Percentiles rank a stretch among this genome's conserved stretches.
Conservation (phyloP, 1,284 basidiomycete species). For the Papiliotrema flavescens region DNA sequence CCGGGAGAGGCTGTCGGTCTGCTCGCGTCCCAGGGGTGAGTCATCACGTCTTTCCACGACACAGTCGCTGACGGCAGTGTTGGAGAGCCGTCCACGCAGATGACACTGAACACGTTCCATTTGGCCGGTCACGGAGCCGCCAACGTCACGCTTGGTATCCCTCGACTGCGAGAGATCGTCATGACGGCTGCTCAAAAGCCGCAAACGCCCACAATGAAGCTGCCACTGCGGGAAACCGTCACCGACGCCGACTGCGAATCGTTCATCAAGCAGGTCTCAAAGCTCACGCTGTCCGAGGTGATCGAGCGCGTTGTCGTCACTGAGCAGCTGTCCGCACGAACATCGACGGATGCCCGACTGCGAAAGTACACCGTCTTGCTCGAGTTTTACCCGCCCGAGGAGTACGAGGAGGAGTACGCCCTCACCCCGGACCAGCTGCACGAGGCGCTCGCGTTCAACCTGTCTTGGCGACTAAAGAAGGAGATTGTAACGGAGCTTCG, state of each 20-base stretch:
- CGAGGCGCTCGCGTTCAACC: conserved; percentile 66
- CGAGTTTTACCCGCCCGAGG: conserved; percentile 78
- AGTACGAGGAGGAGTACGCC: conserved; percentile 84
- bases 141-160: conserved; percentile 98
- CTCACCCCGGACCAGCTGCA: conserved; percentile 72
- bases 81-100: conserved; percentile 98
- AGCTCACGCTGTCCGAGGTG: conserved; percentile 82
- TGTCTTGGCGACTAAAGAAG: conserved; percentile 79
- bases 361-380: conserved; percentile 81
- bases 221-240: conserved; percentile 62
- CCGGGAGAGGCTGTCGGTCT: conserved; percentile 97
- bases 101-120: conserved; percentile 99
- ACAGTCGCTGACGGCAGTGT: conserved; percentile 57
- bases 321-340: conserved; percentile 63
- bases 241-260: conserved; percentile 60
- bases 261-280: conserved; percentile 89
- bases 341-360: conserved; percentile 61
- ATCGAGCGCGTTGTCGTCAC: conserved; percentile 79
- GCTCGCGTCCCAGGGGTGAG: conserved; percentile 93
- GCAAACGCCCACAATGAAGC: conserved; percentile 97
- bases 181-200: conserved; percentile 98
- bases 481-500: conserved; percentile 86
- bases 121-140: conserved; percentile 99
- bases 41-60: conserved; percentile 13
- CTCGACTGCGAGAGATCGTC: conserved; percentile 96